Base-by-base conservation (phyloP, 352 stramenopile genomes). In the Globisporangium uncinulatum region DNA sequence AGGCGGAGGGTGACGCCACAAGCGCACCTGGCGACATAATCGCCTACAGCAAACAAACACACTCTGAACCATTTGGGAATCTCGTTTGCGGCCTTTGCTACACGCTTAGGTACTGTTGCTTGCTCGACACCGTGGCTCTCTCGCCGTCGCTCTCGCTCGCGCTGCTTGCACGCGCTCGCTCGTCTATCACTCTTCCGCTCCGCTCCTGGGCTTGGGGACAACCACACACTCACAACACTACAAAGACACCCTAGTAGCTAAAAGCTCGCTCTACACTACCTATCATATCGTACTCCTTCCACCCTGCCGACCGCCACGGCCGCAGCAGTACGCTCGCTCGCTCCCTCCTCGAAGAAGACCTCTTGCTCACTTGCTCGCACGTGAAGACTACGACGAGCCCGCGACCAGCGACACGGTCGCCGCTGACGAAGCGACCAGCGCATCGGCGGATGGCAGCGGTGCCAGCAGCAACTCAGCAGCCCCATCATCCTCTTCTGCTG, bases 321-420 rank as follows among this genome's bases (percentile, higher is more conserved):
- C 39, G 24, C 15, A n/a, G 31, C 39, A 57, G 24, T 31, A 57
- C 39, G 31, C 39, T 31, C 39, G 41, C 43, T 17, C 43, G 10
- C 43, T 31, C 43, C 7, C 43, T 48, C n/a, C 13, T 19, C 2
- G 39, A 44, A 44, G 11, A 44, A 37, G 32, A 37, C 34, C 34
- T 39, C 34, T 39, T 13, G 34, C 34, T 13, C 34, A 39, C 34
- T 39, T 39, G 34, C 32, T 37, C 32, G 32, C 42, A 13, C 19
- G n/a, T 3, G 42, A 17, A 19, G 21, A 14, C 21, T 63, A 63
- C 21, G 57, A 63, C 24, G 57, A 54, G 36, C 57, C 58, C 34
- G 57, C 44, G 45, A 63, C 44, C 8, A 63, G 50, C 14, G 57
- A 54, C 44, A 32, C 50, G 46, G 57, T 63, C 24, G 50, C 57